These are phyloP conservation scores for Phytopythium chamaehyphon DNA, from an alignment of 352 stramenopile species.

Conservation along the genomic window DNA sequence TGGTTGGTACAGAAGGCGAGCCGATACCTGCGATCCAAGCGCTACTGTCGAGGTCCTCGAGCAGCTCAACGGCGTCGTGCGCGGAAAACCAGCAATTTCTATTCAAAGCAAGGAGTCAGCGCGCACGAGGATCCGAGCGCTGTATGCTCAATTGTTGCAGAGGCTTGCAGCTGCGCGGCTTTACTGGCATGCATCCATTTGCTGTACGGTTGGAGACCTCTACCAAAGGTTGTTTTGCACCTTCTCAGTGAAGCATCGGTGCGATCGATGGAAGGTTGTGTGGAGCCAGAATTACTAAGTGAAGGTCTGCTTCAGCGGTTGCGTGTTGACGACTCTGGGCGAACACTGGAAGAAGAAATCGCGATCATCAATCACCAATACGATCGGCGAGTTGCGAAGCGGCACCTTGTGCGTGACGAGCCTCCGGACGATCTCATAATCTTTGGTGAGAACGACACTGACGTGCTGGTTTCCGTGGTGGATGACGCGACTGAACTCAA, in stretches of 20 bases:
- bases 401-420: slow-evolving; percentile 36
- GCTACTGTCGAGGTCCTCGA: slow-evolving; percentile 69
- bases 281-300: slow-evolving; percentile 14
- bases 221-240: slow-evolving; percentile 69
- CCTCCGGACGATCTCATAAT: slow-evolving; percentile 20
- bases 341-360: slow-evolving; percentile 71
- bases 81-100: slow-evolving; percentile 75
- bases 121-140: slow-evolving; percentile 52
- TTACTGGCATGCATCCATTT: slow-evolving; percentile 76
- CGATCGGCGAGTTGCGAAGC: slow-evolving; percentile 57
- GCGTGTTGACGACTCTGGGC: slow-evolving; percentile 22
- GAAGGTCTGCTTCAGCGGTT: slow-evolving; percentile 38
- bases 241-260: slow-evolving; percentile 29
- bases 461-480: background rate
- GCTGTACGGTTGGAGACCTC: slow-evolving; percentile 65
- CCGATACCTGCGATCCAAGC: slow-evolving; percentile 82
- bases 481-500: background rate
- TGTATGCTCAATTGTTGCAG: slow-evolving; percentile 69
- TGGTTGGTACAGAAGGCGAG: slow-evolving; percentile 78
- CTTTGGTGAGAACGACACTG: slow-evolving; percentile 12
- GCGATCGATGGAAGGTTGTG: background rate
- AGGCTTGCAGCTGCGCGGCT: slow-evolving; percentile 74
- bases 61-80: slow-evolving; percentile 44
- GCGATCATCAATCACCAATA: slow-evolving; percentile 76
- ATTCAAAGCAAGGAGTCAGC: slow-evolving; percentile 68